Conservation (phyloP, 768 basidiomycete genomes). For the Tulasnella calospora region DNA sequence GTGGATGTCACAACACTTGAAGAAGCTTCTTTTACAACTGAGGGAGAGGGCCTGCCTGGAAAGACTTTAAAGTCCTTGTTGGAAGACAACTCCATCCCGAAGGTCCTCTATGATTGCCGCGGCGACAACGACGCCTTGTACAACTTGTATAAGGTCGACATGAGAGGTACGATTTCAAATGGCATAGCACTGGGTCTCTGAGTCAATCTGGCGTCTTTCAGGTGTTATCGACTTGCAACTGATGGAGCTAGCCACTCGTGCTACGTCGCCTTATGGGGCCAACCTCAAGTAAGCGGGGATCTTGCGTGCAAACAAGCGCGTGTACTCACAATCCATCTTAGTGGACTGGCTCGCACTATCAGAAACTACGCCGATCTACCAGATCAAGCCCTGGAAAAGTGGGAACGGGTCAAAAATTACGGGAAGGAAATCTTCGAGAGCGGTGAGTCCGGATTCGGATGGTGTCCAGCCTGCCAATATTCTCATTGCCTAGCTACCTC, state of each 20-base stretch:
- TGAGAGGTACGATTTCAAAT: slow-evolving; percentile 1
- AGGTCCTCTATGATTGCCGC: slow-evolving; percentile 27
- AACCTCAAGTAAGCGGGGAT: slow-evolving; percentile 12
- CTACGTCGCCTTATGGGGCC: neutral
- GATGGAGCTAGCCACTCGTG: slow-evolving; percentile 27
- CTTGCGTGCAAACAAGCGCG: neutral
- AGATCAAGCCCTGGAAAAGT: neutral
- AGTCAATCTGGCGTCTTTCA: neutral
- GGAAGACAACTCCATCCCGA: slow-evolving; percentile 19
- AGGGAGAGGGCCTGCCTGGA: neutral
- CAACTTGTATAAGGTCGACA: slow-evolving; percentile 27
- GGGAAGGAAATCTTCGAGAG: slow-evolving; percentile 22
- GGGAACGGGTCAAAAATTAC: slow-evolving; percentile 18
- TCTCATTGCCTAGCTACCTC: neutral
- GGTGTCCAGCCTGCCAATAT: neutral
- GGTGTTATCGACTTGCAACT: slow-evolving; percentile 27
- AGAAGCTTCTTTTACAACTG: slow-evolving; percentile 16
- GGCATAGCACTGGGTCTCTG: too few species aligned
- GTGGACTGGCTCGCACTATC: slow-evolving; percentile 25
- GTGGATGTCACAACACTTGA: slow-evolving; percentile 24
- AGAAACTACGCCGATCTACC: slow-evolving; percentile 16
- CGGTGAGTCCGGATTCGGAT: neutral
- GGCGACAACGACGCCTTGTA: slow-evolving; percentile 26
- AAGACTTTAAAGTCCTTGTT: slow-evolving; percentile 18
- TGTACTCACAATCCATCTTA: neutral